Evolutionary conservation across 176 grass and related monocot species (phyloP).

Genomic region (Carex littledalei): DNA sequence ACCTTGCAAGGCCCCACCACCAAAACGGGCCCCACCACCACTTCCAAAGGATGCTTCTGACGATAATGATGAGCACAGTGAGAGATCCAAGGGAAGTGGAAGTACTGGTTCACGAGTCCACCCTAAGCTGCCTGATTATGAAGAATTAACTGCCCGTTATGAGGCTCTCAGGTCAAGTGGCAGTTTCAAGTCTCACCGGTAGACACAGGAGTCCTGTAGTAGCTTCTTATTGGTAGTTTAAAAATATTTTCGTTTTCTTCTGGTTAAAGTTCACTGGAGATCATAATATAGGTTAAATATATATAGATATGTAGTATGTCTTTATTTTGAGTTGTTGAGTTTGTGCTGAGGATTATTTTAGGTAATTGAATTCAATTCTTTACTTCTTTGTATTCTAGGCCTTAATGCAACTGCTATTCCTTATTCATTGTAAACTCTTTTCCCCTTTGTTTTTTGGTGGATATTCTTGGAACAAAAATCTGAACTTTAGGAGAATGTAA

Average conservation of each 20-base stretch:
- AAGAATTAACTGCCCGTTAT: constrained; percentile 72
- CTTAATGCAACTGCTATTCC: not conserved
- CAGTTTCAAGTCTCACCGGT: not conserved
- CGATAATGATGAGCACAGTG: constrained; percentile 19
- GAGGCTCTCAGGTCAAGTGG: constrained; percentile 56
- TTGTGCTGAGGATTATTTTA: not conserved
- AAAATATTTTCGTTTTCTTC: not conserved
- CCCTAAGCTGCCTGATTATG: constrained; percentile 94
- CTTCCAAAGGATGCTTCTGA: constrained; percentile 24
- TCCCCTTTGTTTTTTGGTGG: not conserved
- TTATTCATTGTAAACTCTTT: not conserved
- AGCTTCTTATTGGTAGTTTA: not conserved
- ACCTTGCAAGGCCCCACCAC: constrained; percentile 35
- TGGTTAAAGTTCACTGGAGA: not conserved
- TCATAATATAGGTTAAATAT: constrained; percentile 5
- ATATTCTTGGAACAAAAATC: not conserved
- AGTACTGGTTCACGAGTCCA: constrained; percentile 46
- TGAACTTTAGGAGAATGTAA: too few species aligned
- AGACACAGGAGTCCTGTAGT: not conserved
- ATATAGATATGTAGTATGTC: not conserved
- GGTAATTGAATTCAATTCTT: constrained; percentile 3
- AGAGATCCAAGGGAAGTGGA: constrained; percentile 19
- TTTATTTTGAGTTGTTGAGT: not conserved
- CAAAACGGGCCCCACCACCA: constrained; percentile 23
- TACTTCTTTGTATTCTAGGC: not conserved